Conservation (phyloP, 2,329 filamentous ascomycete genomes). For the Helminthosporium solani region DNA sequence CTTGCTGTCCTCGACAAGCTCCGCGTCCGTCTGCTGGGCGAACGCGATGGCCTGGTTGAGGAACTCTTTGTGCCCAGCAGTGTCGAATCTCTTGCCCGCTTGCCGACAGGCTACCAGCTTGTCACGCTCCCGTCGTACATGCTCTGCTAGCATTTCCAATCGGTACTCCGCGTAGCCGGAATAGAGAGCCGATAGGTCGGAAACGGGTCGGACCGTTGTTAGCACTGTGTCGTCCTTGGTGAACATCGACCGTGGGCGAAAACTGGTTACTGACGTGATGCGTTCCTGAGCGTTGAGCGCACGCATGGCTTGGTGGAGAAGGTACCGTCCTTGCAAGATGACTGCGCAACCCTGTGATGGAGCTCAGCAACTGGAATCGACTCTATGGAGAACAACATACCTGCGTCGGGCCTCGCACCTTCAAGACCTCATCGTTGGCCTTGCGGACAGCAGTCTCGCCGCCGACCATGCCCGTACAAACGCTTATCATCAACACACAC, state of each 20-base stretch:
- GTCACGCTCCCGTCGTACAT: conserved; percentile 48
- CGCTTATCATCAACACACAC: conserved; percentile 68
- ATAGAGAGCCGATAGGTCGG: conserved; percentile 59
- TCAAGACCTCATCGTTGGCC: conserved; percentile 55
- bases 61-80: conserved; percentile 37
- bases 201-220: conserved; percentile 60
- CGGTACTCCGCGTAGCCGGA: conserved; percentile 63
- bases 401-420: conserved; percentile 61
- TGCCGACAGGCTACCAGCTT: conserved; percentile 42
- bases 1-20: conserved; percentile 34
- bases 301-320: conserved; percentile 63
- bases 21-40: conserved; percentile 35
- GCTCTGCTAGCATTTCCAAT: conserved; percentile 62
- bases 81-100: conserved; percentile 36
- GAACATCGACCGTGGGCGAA: conserved; percentile 58
- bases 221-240: conserved; percentile 62
- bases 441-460: conserved; percentile 64
- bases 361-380: conserved; percentile 9
- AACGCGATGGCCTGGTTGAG: conserved; percentile 36
- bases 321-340: conserved; percentile 67
- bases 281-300: conserved; percentile 61
- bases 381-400: conserved; percentile 41
- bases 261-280: conserved; percentile 67
- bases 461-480: conserved; percentile 63
- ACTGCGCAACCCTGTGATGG: conserved; percentile 58